Evolutionary conservation across 495 filamentous ascomycete genomes (phyloP), one percentile per base, ranked within the genome.

Genomic region (Aspergillus bridgeri): DNA sequence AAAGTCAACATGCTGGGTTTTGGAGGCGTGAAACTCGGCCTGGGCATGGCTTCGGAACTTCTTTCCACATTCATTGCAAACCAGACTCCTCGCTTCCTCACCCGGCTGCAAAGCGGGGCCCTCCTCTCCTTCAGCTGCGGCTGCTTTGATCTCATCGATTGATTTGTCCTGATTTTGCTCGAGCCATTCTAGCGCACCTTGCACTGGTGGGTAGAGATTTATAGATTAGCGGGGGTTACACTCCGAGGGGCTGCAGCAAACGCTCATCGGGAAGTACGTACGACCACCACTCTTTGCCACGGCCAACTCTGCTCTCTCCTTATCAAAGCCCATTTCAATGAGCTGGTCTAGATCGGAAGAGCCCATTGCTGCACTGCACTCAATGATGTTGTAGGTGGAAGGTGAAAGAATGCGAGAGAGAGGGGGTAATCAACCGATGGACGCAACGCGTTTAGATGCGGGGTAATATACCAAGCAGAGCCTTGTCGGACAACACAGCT

Each of bases 301-400:
- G 33, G 95, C 94, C 19, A 98, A 69, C 71, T 90, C 81, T 33
- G 90, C 88, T 62, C 86, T 81, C 60, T 89, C 83, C 65, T 83
- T 80, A 58, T 96, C 90, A 62, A 98, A 98, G 65, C 94, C 94
- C 92, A 98, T 97, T 54, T 95, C 92, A 63, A 95, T 68, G 67
- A 98, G 87, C 64, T 86, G 79, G 13, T 93, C 83, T 18, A 96
- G 78, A 66, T 95, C 89, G 42, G 87, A 81, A 25, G 87, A 79
- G 24, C 80, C 80, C 87, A 89, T 91, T 61, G 62, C 82, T 13
- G 42, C 22, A 3, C 20, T 47, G 6, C 63, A 51, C 46, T 62
- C 51, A 42, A 5, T 13, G 25, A 29, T 60, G 54, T 25, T 13
- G n/a, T 20, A 17, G 47, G 24, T 21, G 46, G 25, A 19, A 50